Evolutionary conservation across 2,329 filamentous ascomycete species (phyloP).

Genomic region (Fusarium beomiforme): DNA sequence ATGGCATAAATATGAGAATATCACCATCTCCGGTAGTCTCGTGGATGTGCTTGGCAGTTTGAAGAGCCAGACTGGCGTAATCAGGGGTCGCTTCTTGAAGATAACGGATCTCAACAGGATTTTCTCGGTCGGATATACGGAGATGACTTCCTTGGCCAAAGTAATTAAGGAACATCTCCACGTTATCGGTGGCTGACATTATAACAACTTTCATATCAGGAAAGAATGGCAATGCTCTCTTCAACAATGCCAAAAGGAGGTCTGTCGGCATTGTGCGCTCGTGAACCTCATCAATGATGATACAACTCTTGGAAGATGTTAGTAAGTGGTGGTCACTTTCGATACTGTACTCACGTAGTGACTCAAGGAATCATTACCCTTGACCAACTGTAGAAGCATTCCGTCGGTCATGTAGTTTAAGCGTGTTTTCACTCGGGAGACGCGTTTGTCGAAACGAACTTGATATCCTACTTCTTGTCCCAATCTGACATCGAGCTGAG

Average conservation of each 20-base stretch:
- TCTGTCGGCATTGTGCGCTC: background rate
- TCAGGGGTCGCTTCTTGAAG: background rate
- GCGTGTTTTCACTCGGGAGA: background rate
- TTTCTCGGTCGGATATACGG: background rate
- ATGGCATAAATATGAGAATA: background rate
- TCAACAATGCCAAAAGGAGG: background rate
- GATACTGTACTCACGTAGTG: background rate
- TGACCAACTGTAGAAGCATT: background rate
- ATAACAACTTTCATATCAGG: background rate
- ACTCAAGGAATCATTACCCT: background rate
- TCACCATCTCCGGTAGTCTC: background rate
- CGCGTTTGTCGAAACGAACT: constrained; percentile 76
- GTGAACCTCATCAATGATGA: background rate
- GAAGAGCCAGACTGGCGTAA: background rate
- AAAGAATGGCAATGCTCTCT: background rate
- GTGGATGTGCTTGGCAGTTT: background rate
- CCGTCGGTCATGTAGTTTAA: constrained; percentile 31
- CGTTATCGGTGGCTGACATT: background rate
- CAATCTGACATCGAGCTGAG: constrained; percentile 84
- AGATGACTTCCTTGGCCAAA: background rate
- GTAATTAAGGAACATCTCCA: background rate
- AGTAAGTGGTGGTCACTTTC: background rate
- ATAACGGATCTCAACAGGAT: background rate
- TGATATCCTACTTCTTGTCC: constrained; percentile 91
- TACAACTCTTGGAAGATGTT: background rate